Evolutionary conservation across 768 basidiomycete species (phyloP), one percentile per base, ranked within the genome.

Genomic region (Phaeotremella skinneri): DNA sequence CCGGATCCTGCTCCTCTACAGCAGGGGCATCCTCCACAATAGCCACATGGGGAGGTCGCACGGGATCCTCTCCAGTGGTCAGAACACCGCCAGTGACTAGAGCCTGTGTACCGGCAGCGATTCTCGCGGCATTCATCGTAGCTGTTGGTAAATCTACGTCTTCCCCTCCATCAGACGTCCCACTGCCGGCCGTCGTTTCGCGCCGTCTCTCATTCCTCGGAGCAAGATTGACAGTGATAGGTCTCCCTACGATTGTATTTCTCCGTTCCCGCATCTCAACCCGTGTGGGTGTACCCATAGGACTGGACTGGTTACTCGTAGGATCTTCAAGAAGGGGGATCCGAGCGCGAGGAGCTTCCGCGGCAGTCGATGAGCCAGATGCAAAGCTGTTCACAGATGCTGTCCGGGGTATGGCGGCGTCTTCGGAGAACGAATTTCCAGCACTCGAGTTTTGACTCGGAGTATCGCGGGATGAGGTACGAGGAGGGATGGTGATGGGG

Each of bases 1-100:
- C 88, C 74, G 89, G 88, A 66, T 91, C 90, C 61, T 90, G 90
- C n/a, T 84, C 82, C 39, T 89, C 87, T 48, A 61, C 56, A 5
- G 55, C 58, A 20, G 39, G 43, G 1, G 53, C 57, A 21, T 57
- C 56, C 23, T 64, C 69, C 9, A 65, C 63, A 21, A 65, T 64
- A 26, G 61, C 61, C 13, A 61, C 68, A 39, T 62, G 52, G 1
- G 63, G 66, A 1, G 63, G 65, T 29, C 25, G 16, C 11, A 45
- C 58, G 14, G 55, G 63, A 7, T 62, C 52, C 32, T 62, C 49
- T 25, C 29, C 57, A 20, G 52, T 65, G 29, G 62, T 59, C 3
- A 64, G 52, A 17, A 58, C 58, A 2, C 55, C 59, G 17, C 66
- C 61, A 27, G 52, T 49, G 21, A 58, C 59, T 55, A 63, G 51